These are phyloP conservation scores for Ilyonectria robusta DNA, from an alignment of 2,329 filamentous ascomycete genomes.

Conservation along the genomic window DNA sequence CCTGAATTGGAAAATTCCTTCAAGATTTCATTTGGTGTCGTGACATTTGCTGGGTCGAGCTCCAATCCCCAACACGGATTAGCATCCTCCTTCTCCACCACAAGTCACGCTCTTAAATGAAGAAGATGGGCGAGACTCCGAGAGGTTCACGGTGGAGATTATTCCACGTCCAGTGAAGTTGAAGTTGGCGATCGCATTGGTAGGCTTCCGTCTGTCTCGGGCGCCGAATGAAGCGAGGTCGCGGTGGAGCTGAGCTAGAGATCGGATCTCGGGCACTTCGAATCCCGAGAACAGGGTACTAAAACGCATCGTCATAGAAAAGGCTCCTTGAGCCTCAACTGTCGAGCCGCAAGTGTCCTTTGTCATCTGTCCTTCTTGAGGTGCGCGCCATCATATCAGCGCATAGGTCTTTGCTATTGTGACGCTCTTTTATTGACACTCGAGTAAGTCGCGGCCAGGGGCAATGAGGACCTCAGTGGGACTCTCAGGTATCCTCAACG, in stretches of 20 bases:
- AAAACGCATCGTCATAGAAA: neutral
- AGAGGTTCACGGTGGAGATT: neutral
- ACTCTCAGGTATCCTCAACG: constrained; percentile 18
- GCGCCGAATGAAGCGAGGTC: neutral
- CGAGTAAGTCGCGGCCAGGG: neutral
- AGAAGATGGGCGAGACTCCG: no score
- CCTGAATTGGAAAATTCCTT: no score
- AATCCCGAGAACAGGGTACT: neutral
- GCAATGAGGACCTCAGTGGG: constrained; percentile 29
- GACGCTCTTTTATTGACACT: neutral
- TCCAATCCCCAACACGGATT: no score
- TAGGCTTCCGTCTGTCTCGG: neutral
- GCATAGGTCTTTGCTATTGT: neutral
- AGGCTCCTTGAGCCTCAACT: neutral
- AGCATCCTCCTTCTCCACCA: no score
- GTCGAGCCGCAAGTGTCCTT: no score
- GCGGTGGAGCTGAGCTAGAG: neutral
- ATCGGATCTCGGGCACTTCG: constrained; percentile 1
- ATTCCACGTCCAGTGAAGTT: neutral
- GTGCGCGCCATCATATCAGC: neutral
- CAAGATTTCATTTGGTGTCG: no score
- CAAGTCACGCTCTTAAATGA: no score
- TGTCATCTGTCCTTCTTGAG: neutral
- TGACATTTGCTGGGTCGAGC: no score
- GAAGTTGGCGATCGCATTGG: neutral